A percentile compares a stretch with the other conserved stretches of the same genome.
Evolutionary conservation across 2,329 filamentous ascomycete species (phyloP).

Genomic region (Tolypocladium cylindrosporum): DNA sequence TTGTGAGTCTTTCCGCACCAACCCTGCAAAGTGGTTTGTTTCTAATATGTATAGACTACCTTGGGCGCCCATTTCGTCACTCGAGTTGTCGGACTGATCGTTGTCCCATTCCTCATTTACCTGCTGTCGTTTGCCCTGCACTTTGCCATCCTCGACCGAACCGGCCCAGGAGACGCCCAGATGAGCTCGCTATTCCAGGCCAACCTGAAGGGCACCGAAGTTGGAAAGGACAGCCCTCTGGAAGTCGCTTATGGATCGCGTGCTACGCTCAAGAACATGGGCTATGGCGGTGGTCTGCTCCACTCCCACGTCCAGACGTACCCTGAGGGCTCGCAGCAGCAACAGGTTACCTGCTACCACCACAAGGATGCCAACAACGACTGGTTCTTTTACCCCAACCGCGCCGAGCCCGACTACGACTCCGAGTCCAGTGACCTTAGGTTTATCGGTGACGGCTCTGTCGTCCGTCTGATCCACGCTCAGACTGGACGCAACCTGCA

Average conservation of each 20-base stretch:
- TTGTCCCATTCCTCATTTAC: slow-evolving; percentile 85
- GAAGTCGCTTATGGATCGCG: slow-evolving; percentile 85
- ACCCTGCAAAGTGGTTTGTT: neutral
- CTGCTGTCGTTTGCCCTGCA: slow-evolving; percentile 92
- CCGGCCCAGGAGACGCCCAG: slow-evolving; percentile 94
- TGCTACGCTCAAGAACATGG: slow-evolving; percentile 97
- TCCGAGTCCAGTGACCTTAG: slow-evolving; percentile 54
- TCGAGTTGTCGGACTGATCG: slow-evolving; percentile 76
- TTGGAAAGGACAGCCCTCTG: slow-evolving; percentile 87
- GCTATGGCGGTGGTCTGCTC: slow-evolving; percentile 90
- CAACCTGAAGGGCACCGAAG: slow-evolving; percentile 85
- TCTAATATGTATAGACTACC: slow-evolving; percentile 28
- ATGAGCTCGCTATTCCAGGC: slow-evolving; percentile 99
- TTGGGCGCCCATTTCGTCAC: slow-evolving; percentile 71
- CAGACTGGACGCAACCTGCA: slow-evolving; percentile 96
- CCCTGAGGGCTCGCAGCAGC: slow-evolving; percentile 84
- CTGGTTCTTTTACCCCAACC: slow-evolving; percentile 98
- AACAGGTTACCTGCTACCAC: slow-evolving; percentile 98
- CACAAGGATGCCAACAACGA: slow-evolving; percentile 99
- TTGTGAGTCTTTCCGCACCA: slow-evolving; percentile 37
- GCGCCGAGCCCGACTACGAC: slow-evolving; percentile 63
- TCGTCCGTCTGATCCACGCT: slow-evolving; percentile 81
- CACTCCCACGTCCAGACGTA: slow-evolving; percentile 96
- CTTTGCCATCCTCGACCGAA: slow-evolving; percentile 87
- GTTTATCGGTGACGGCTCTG: slow-evolving; percentile 67